Evolutionary conservation across 1,284 basidiomycete genomes (phyloP).

Genomic region (Rhodotorula sp.): DNA sequence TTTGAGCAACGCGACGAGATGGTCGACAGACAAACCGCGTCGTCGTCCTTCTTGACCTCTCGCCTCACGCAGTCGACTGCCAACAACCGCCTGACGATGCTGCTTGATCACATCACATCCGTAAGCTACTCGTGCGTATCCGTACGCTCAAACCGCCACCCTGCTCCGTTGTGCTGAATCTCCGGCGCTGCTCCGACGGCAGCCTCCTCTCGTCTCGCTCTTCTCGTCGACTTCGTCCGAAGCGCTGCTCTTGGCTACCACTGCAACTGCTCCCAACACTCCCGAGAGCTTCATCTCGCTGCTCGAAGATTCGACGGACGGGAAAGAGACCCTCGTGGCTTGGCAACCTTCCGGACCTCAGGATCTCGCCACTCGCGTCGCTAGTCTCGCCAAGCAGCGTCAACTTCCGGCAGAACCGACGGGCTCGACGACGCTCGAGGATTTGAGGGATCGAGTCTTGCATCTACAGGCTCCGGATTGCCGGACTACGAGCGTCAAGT

Average conservation of each 20-base stretch:
- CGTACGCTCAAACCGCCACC: background rate
- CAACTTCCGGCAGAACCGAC: background rate
- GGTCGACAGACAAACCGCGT: too few species aligned
- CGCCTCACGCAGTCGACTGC: too few species aligned
- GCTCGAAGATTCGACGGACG: constrained; percentile 18
- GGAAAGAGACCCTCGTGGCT: constrained; percentile 7
- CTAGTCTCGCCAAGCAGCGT: background rate
- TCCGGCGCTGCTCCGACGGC: background rate
- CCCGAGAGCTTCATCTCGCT: constrained; percentile 33
- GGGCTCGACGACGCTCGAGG: background rate
- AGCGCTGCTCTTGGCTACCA: constrained; percentile 18
- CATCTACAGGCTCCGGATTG: constrained; percentile 35
- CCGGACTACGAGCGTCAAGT: constrained; percentile 22
- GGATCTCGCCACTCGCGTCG: background rate
- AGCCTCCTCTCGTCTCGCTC: constrained; percentile 30
- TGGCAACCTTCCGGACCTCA: background rate
- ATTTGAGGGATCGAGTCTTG: constrained; percentile 14
- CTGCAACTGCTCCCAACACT: background rate
- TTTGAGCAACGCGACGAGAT: too few species aligned
- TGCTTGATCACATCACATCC: too few species aligned
- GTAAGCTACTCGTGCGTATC: background rate
- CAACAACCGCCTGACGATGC: too few species aligned
- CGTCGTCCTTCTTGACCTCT: too few species aligned
- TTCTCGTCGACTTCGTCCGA: constrained; percentile 36
- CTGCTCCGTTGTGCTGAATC: background rate